Base-by-base conservation (phyloP, 768 basidiomycete genomes). In the Kwoniella bestiolae region DNA sequence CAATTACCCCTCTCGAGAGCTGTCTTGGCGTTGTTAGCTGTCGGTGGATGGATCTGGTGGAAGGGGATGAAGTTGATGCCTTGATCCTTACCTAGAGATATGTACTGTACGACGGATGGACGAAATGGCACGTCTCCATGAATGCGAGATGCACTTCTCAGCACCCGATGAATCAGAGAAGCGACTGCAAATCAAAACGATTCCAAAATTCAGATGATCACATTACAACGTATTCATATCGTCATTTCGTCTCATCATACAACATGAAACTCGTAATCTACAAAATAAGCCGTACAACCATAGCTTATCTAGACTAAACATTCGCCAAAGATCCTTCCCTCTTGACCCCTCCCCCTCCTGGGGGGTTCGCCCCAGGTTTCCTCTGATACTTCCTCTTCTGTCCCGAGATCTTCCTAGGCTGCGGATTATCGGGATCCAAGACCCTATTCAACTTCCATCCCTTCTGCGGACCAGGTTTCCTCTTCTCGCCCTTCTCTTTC, bases 1-100 rank as follows among this genome's bases (percentile, higher is more conserved):
- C 79, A 79, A 65, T 61, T 80, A 28, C 75, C 76, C 1, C 65
- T 80, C 0, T 68, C 66, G 21, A 61, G 78, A 53, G 75, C 74
- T 16, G 50, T 78, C 18, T 46, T 78, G 21, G 68, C 70, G 3
- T 44, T 80, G 12, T 23, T 53, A 1, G 61, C 29, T 1, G 77
- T 80, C 0, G 71, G 66, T 4, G 66, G 45, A 2, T 80, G 75
- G 73, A 52, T 66, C 14, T 77, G 73, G 74, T 75, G 63, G 31
- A 59, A 74, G 16, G 74, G 73, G n/a, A 59, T 76, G 61, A 76
- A 75, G 46, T 57, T 76, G 26, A 52, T 26, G 51, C 76, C 76
- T 31, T 77, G 35, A 34, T 32, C 31, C 44, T 14, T 50, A 51
- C 60, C 34, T n/a, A n/a, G n/a, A n/a, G n/a, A n/a, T n/a, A n/a